Evolutionary conservation across 768 basidiomycete species (phyloP), one percentile per base, ranked within the genome.

Genomic region (Hypholoma sublateritium): DNA sequence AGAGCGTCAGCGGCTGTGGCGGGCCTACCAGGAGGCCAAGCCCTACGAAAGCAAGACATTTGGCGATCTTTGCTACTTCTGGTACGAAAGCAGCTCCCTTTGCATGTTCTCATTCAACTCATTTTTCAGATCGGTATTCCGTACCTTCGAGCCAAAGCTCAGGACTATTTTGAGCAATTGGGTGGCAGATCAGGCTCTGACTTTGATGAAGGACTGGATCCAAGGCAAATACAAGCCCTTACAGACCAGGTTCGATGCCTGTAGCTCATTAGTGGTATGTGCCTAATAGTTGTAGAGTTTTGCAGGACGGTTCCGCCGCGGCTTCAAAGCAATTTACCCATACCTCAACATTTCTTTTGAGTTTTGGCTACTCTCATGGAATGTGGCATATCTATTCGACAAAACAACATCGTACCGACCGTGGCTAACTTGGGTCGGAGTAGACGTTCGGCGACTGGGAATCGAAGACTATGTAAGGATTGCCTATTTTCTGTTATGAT

Each of bases 341-440:
- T 94, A 87, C 81, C 64, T 86, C 14, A 96, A 93, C 69, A 78
- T 83, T 4, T 67, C 76, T 3, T 88, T 89, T 60, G 95, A 98
- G 71, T 56, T 86, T n/a, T 91, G 90, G 84, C 74, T 95, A 53
- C 78, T 98, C 6, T 72, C 80, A 4, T 93, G 85, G 77, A 98
- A 97, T 68, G 72, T 98, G 46, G 85, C 87, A 13, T 98, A 97
- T 72, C 79, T 98, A 13, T 98, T 97, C 66, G 93, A 94, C 60
- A 81, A 79, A 70, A 92, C 89, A 16, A 81, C 87, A 5, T 89
- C 86, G 67, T 94, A 96, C 71, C 83, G 95, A 62, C 95, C 96
- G 12, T 98, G 95, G 95, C 74, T 97, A 49, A 77, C 82, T 21
- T 90, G 89, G 88, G 81, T 95, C 43, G 88, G 92, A 5, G 77